Evolutionary conservation across 1,139 yeast species (phyloP).

Genomic region (Kodamaea arcana): DNA sequence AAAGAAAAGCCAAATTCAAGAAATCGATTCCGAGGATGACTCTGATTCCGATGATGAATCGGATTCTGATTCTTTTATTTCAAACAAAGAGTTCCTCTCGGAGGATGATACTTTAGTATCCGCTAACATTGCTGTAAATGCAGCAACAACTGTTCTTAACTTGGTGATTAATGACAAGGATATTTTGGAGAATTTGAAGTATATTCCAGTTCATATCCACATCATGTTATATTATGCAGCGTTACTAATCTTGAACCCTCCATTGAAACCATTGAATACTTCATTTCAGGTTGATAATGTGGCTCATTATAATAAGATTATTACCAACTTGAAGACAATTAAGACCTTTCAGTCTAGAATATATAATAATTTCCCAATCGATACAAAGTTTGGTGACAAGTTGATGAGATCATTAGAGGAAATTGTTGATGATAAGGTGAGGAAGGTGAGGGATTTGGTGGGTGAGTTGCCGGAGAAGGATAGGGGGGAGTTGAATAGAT

Average conservation of each 20-base stretch:
- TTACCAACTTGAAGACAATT: slow-evolving; percentile 31
- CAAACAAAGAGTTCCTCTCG: slow-evolving; percentile 34
- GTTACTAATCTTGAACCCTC: slow-evolving; percentile 50
- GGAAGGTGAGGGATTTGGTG: slow-evolving; percentile 11
- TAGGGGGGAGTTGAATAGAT: slow-evolving; percentile 13
- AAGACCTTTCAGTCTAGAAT: slow-evolving; percentile 41
- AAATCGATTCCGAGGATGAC: slow-evolving; percentile 20
- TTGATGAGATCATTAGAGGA: slow-evolving; percentile 44
- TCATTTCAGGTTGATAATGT: slow-evolving; percentile 14
- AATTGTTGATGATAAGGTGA: slow-evolving; percentile 37
- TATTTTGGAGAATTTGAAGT: slow-evolving; percentile 52
- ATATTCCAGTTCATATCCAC: slow-evolving; percentile 69
- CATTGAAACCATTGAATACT: slow-evolving; percentile 23
- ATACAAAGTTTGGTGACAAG: slow-evolving; percentile 48
- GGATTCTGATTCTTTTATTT: slow-evolving; percentile 26
- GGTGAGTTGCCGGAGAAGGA: slow-evolving; percentile 8
- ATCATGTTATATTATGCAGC: slow-evolving; percentile 71
- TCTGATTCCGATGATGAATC: slow-evolving; percentile 24
- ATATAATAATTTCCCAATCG: slow-evolving; percentile 48
- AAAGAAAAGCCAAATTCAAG: no score
- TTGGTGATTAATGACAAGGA: slow-evolving; percentile 59
- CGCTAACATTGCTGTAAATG: slow-evolving; percentile 52
- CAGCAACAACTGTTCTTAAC: slow-evolving; percentile 61
- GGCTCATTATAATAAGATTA: slow-evolving; percentile 17
- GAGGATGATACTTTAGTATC: slow-evolving; percentile 33